These are phyloP conservation scores for Fonsecaea monophora DNA, from an alignment of 2,329 filamentous ascomycete species.

Conservation along the genomic window DNA sequence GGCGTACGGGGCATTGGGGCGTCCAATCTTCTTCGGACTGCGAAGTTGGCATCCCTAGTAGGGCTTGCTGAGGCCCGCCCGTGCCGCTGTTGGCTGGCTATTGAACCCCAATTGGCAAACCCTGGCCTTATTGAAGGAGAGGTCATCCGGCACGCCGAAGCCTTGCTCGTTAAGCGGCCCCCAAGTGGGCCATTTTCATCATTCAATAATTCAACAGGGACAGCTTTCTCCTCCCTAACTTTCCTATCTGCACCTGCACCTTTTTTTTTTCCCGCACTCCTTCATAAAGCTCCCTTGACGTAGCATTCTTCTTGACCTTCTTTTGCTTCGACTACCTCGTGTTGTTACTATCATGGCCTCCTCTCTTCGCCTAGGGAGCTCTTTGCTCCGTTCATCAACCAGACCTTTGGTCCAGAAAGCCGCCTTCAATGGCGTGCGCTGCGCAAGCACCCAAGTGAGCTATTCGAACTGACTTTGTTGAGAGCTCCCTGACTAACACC, in stretches of 20 bases:
- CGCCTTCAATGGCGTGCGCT: conserved; percentile 82
- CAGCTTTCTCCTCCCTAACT: conserved; percentile 24
- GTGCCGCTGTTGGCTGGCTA: conserved; percentile 22
- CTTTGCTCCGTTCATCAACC: conserved; percentile 77
- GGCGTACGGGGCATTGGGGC: not conserved
- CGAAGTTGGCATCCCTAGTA: conserved; percentile 6
- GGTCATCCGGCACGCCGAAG: conserved; percentile 7
- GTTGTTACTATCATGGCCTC: conserved; percentile 73
- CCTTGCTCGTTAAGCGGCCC: conserved; percentile 6
- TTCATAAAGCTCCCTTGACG: conserved; percentile 22
- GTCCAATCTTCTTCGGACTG: conserved; percentile 13
- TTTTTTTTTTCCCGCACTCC: conserved; percentile 28
- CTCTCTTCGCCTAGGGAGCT: conserved; percentile 78
- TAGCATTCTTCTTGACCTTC: conserved; percentile 27
- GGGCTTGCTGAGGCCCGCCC: not conserved
- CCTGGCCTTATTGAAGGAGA: conserved; percentile 2
- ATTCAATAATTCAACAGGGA: conserved; percentile 15
- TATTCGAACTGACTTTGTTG: conserved; percentile 81
- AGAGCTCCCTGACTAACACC: conserved; percentile 64
- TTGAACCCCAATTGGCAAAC: conserved; percentile 19
- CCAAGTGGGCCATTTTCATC: conserved; percentile 15
- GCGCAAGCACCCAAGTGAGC: conserved; percentile 83
- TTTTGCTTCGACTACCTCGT: conserved; percentile 23
- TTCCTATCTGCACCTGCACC: conserved; percentile 21
- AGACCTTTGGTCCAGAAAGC: conserved; percentile 72